phyloP scores from a whole-genome alignment of 805 yeast genomes.

The Lipomyces anomalus region DNA sequence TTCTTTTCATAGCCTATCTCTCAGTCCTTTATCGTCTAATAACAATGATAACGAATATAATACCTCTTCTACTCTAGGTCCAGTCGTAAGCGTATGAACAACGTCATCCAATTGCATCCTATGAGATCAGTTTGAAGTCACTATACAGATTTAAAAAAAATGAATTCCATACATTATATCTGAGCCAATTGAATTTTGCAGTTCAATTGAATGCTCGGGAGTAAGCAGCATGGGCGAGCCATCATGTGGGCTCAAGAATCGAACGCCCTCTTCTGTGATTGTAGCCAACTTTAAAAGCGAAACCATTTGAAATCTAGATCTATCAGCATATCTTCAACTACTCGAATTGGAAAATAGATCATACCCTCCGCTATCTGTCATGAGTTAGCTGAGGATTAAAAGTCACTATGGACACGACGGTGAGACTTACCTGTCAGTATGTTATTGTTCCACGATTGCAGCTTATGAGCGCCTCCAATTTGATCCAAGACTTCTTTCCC shows the following conservation, averaged over 20 bases:
- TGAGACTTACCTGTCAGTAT: conserved; percentile 33
- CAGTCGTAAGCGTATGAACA: conserved; percentile 40
- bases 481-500: conserved; percentile 40
- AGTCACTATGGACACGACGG: too few species aligned
- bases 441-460: conserved; percentile 41
- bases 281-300: conserved; percentile 41
- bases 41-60: not conserved
- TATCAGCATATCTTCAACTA: not conserved
- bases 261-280: conserved; percentile 44
- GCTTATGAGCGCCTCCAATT: conserved; percentile 41
- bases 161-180: conserved; percentile 35
- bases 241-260: conserved; percentile 42
- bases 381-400: not conserved
- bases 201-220: conserved; percentile 43
- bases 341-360: not conserved
- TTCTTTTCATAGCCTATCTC: conserved; percentile 37
- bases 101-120: conserved; percentile 44
- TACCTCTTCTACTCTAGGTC: conserved; percentile 40
- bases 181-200: conserved; percentile 42
- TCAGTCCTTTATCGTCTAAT: too few species aligned
- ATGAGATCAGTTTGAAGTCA: not conserved
- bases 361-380: conserved; percentile 38
- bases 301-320: conserved; percentile 39
- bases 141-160: not conserved
- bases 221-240: conserved; percentile 43